Conservation (phyloP, 2,329 filamentous ascomycete genomes). For the Hypomyces rosellus region DNA sequence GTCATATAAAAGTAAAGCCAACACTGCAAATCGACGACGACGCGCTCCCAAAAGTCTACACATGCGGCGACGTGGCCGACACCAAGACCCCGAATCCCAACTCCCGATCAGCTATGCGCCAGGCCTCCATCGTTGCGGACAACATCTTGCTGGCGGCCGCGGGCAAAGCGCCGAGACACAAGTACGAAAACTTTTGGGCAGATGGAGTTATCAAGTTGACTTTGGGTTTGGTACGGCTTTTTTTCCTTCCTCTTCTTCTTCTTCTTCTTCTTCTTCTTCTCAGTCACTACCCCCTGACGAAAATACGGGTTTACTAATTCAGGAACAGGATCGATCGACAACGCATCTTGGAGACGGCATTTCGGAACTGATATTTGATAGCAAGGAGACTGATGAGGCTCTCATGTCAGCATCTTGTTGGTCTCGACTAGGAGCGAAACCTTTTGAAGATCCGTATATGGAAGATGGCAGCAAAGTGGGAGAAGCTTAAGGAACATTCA, state of each 20-base stretch:
- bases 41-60: constrained; percentile 47
- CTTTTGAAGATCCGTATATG: constrained; percentile 34
- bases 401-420: constrained; percentile 39
- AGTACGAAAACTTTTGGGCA: constrained; percentile 38
- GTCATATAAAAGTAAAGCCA: constrained; percentile 46
- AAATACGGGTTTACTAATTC: not conserved
- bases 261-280: too few relatives aligned
- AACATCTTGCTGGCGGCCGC: constrained; percentile 47
- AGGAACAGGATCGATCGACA: constrained; percentile 38
- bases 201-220: constrained; percentile 50
- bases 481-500: not conserved
- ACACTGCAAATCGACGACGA: constrained; percentile 51
- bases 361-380: constrained; percentile 35
- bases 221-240: constrained; percentile 40
- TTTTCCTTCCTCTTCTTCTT: too few relatives aligned
- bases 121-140: constrained; percentile 45
- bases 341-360: constrained; percentile 37
- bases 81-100: constrained; percentile 42
- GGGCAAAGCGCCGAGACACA: constrained; percentile 30
- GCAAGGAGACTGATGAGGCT: constrained; percentile 36
- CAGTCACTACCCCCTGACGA: too few relatives aligned
- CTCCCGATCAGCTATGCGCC: constrained; percentile 47
- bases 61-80: constrained; percentile 58
- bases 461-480: not conserved
- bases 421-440: constrained; percentile 37